Percentiles rank a stretch among this genome's conserved stretches.
Evolutionary conservation across 306 rosid species (phyloP).

Genomic region (Luffa aegyptiaca): DNA sequence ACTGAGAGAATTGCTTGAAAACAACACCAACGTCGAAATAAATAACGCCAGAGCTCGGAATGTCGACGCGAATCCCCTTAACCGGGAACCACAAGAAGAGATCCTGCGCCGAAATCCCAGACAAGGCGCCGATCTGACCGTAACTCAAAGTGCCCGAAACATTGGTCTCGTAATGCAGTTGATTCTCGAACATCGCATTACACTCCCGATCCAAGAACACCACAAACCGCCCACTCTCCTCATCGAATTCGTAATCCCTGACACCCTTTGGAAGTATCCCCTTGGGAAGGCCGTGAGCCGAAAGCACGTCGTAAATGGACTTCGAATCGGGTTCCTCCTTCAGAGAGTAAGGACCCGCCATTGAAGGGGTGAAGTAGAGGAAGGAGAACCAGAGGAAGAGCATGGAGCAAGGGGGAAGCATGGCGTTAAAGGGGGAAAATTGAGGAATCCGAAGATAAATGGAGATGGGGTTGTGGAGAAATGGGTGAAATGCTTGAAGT

Average conservation of each 20-base stretch:
- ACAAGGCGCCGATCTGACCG: slow-evolving; percentile 46
- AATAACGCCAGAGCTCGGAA: slow-evolving; percentile 72
- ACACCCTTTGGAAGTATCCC: slow-evolving; percentile 71
- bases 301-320: slow-evolving; percentile 54
- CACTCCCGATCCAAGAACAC: slow-evolving; percentile 70
- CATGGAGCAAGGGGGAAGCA: neutral
- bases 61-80: slow-evolving; percentile 63
- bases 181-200: slow-evolving; percentile 75
- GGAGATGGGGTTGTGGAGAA: neutral
- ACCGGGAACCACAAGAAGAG: slow-evolving; percentile 82
- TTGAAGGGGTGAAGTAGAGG: neutral
- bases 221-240: slow-evolving; percentile 36
- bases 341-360: neutral
- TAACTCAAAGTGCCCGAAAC: slow-evolving; percentile 54
- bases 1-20: slow-evolving; percentile 51
- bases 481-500: neutral
- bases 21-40: slow-evolving; percentile 79
- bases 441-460: neutral
- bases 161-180: slow-evolving; percentile 68
- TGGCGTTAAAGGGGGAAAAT: neutral
- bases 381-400: slow-evolving; percentile 10
- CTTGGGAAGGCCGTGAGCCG: slow-evolving; percentile 61
- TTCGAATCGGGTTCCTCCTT: neutral
- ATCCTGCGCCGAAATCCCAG: slow-evolving; percentile 72
- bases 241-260: slow-evolving; percentile 33